Conservation (phyloP, 345 rosid species). For the Limnanthes douglasii region DNA sequence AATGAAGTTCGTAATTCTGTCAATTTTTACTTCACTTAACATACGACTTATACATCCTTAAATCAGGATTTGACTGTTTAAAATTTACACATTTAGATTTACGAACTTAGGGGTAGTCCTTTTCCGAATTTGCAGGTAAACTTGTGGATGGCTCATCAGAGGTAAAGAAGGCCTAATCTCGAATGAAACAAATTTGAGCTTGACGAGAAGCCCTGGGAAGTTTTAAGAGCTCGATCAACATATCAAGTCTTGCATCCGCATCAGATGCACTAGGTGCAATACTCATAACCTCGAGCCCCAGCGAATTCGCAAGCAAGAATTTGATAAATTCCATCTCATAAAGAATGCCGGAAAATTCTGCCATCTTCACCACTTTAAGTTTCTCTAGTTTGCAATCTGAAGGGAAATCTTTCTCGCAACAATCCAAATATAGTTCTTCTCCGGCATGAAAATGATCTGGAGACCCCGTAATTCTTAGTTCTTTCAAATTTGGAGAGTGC, state of each 20-base stretch:
- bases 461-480: slow-evolving; percentile 65
- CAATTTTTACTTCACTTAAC: no score
- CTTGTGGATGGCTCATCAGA: no score
- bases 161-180: no score
- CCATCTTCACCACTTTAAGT: slow-evolving; percentile 50
- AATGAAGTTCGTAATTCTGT: no score
- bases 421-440: slow-evolving; percentile 42
- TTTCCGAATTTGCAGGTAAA: no score
- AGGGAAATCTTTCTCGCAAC: slow-evolving; percentile 42
- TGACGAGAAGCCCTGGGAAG: slow-evolving; percentile 60
- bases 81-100: no score
- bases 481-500: slow-evolving; percentile 66
- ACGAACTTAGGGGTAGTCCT: no score
- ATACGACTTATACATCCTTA: no score
- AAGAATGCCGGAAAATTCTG: slow-evolving; percentile 54
- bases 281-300: slow-evolving; percentile 37
- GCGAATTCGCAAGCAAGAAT: slow-evolving; percentile 61
- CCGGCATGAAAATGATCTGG: slow-evolving; percentile 29
- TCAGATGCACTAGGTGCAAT: slow-evolving; percentile 40
- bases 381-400: slow-evolving; percentile 30
- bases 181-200: slow-evolving; percentile 51
- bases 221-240: slow-evolving; percentile 58
- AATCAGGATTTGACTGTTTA: no score
- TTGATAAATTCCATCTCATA: slow-evolving; percentile 75
- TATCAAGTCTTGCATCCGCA: slow-evolving; percentile 33